Evolutionary conservation across 257 asterid genomes (phyloP), one percentile per base, ranked within the genome.

Genomic region (Phtheirospermum japonicum): DNA sequence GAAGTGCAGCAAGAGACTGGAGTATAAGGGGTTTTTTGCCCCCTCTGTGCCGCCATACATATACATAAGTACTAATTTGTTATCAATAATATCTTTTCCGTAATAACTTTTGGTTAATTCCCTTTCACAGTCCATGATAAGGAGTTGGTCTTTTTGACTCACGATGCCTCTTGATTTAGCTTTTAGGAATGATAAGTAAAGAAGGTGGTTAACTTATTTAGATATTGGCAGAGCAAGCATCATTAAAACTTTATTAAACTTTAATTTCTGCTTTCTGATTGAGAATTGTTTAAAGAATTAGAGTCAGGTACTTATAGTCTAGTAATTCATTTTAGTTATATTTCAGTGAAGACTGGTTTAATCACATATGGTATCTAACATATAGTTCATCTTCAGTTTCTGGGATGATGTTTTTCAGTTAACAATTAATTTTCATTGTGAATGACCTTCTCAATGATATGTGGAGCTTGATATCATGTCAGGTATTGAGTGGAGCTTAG

Each of bases 401-500:
- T 58, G 37, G 70, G 28, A 14, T 33, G 53, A 14, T 60, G 11
- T 20, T 20, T 52, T 64, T 20, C n/a, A 65, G 54, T 61, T 57
- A 33, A 63, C 36, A 43, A 53, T 66, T 33, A 45, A 55, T 61
- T 50, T 16, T 62, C 26, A 53, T 52, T 69, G 56, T 33, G 63
- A 52, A 69, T 34, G 49, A 42, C 69, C 45, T 43, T 50, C 46
- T 33, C 19, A 72, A 53, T 70, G 65, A 67, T 57, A 23, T 68
- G 55, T 52, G 63, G 71, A 59, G 42, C 16, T 57, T 69, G 55
- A 69, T 16, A 50, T 45, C 57, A 31, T 80, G 55, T 28, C 82
- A 92, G 99, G 99, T 76, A 75, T 92, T 57, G 99, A 92, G 77
- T 92, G 99, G 99, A 92, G 90, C 83, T 89, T 92, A 76, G 99